Base-by-base conservation (phyloP, 306 rosid genomes). In the Pyrus pyrifolia region DNA sequence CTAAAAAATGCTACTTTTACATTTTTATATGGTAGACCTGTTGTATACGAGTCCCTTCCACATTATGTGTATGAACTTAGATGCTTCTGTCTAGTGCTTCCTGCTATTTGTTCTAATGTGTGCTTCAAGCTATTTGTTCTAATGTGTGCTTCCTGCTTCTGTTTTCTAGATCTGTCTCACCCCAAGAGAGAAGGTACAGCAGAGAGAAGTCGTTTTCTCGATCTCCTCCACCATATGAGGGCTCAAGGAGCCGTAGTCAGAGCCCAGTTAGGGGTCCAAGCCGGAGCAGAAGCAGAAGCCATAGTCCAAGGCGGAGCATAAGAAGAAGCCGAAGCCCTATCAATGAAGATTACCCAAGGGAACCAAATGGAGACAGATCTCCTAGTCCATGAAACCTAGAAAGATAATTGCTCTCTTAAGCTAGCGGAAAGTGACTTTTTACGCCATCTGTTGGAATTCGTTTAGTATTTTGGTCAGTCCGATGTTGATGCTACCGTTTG, bases 161-260 rank as follows among this genome's bases (percentile, higher is more conserved):
- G 80, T 73, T 60, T 78, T 23, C 4, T 82, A 96, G 99, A 76
- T 92, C 99, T 22, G 72, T 73, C 11, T 88, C 99, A 18, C 98
- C 98, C 4, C 87, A 72, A 62, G 99, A 74, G 38, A 86, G 88
- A 88, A 86, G 89, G 78, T 80, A 83, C 75, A 88, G 89, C 62
- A 83, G 89, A 42, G 98, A 88, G 83, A 84, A 88, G 76, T 86
- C 91, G 11, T 87, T 64, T 82, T 85, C 96, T 15, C 91, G 82
- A 23, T 86, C 98, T 55, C 98, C 93, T 42, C 70, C 61, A 10
- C 89, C 82, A 18, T 78, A 78, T n/a, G 83, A 89, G 30, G 96
- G 91, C 61, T 78, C 88, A 3, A 87, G 98, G 83, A 91, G 96
- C 74, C 89, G 85, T 3, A 88, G 93, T 75, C 93, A 31, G 70